Percentiles rank a stretch among this genome's conserved stretches.
Evolutionary conservation across 345 rosid genomes (phyloP).

Genomic region (Euclidium syriacum): DNA sequence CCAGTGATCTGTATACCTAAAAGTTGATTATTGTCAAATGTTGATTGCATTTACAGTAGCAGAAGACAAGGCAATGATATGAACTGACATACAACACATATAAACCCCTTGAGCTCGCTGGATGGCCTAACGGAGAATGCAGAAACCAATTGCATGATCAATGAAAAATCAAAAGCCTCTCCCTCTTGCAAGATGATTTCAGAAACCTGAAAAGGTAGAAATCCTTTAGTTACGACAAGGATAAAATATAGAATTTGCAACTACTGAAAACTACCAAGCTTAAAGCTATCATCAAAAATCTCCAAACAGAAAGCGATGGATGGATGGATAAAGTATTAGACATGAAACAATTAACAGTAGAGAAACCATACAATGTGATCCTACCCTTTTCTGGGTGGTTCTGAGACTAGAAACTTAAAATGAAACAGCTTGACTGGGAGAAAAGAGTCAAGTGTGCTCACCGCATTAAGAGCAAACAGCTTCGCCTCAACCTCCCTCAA

Average conservation of each 20-base stretch:
- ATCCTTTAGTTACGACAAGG: constrained; percentile 9
- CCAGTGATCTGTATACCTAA: constrained; percentile 88
- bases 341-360: neutral
- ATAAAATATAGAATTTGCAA: neutral
- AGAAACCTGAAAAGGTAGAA: constrained; percentile 60
- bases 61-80: constrained; percentile 1
- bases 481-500: constrained; percentile 87
- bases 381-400: neutral
- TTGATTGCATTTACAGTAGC: constrained; percentile 19
- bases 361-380: neutral
- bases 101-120: constrained; percentile 67
- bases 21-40: constrained; percentile 28
- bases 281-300: neutral
- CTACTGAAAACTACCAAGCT: constrained; percentile 8
- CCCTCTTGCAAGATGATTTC: constrained; percentile 72
- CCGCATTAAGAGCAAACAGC: constrained; percentile 81
- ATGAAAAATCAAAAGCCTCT: constrained; percentile 61
- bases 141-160: constrained; percentile 74
- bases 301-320: neutral
- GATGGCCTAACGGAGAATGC: constrained; percentile 56
- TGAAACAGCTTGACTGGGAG: constrained; percentile 2
- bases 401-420: constrained; percentile 9
- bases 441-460: constrained; percentile 31
- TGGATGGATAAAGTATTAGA: neutral
- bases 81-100: constrained; percentile 65